Percentiles rank a stretch among this genome's conserved stretches.
These are phyloP conservation scores for Aspergillus egyptiacus DNA, from an alignment of 495 filamentous ascomycete species.

Conservation along the genomic window DNA sequence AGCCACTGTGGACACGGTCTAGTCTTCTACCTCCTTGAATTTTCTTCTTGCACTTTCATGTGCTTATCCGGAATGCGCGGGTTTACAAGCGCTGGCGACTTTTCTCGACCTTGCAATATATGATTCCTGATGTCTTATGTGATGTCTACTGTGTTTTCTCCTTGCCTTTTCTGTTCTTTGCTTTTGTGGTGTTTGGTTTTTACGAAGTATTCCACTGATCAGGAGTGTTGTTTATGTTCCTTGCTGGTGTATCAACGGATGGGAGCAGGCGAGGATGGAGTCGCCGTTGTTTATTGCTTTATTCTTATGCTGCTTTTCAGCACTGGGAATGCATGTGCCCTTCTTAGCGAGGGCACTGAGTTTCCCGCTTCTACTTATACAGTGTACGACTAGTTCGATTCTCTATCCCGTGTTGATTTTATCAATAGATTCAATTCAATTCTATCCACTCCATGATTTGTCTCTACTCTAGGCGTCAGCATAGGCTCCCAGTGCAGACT, in stretches of 20 bases:
- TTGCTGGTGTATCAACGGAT: slow-evolving; percentile 13
- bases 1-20: slow-evolving; percentile 12
- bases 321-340: background rate
- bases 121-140: slow-evolving; percentile 19
- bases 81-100: background rate
- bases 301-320: slow-evolving; percentile 1
- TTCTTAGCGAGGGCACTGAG: background rate
- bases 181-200: background rate
- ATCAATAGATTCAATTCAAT: slow-evolving; percentile 16
- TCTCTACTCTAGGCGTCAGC: slow-evolving; percentile 15
- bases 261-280: too few relatives aligned
- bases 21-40: background rate
- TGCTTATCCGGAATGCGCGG: slow-evolving; percentile 6
- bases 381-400: slow-evolving; percentile 17
- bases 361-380: slow-evolving; percentile 9
- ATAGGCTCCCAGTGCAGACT: slow-evolving; percentile 33
- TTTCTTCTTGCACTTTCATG: background rate
- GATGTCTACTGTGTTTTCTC: slow-evolving; percentile 4
- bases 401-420: slow-evolving; percentile 11
- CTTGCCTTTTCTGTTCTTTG: slow-evolving; percentile 1
- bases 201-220: background rate
- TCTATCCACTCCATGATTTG: background rate
- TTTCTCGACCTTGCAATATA: slow-evolving; percentile 14
- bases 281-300: slow-evolving; percentile 13
- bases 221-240: slow-evolving; percentile 1